Base-by-base conservation (phyloP, 441 rosid species). In the Pelargonium myrrhifolium region DNA sequence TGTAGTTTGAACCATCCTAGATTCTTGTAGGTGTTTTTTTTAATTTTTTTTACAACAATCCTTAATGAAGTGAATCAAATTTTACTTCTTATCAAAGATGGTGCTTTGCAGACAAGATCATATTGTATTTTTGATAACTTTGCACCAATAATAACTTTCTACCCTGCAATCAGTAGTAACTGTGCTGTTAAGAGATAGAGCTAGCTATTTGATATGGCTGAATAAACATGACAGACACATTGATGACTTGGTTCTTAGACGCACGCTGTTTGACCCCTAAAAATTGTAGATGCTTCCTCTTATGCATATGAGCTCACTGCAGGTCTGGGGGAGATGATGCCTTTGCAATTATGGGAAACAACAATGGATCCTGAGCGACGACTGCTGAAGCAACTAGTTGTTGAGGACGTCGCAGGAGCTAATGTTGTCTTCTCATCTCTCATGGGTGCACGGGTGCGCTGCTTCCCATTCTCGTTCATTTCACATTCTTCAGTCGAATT, bases 251-350 rank as follows among this genome's bases (percentile, higher is more conserved):
- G 61, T 55, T 55, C 61, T 11, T 20, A 20, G 20, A 55, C 21
- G 17, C 9, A 17, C 17, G 59, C 59, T 20, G 11, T 18, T 20
- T 56, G 61, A 11, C 21, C n/a, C 58, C 17, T 51, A 51, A n/a
- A 0, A 51, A n/a, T 7, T 51, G 18, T 47, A 7, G 14, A 58
- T 10, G 14, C 15, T 22, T 22, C 20, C 40, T 55, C 18, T 31
- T 15, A 62, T 55, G 8, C 35, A 62, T 10, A 39, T 72, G 77
- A 45, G 31, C 58, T 68, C 45, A 67, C 58, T 71, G 76, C 78
- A 89, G 98, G 96, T 11, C 79, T 90, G 81, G 97, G 98, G 79
- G 97, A 92, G 83, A 92, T 92, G 98, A 88, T 92, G 97, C 97
- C 97, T 61, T 28, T 10, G 14, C 98, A 88, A 80, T 82, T 92